A percentile compares a stretch with the other conserved stretches of the same genome.
Conservation (phyloP, 805 yeast genomes). For the Kregervanrija pseudodelftensis region DNA sequence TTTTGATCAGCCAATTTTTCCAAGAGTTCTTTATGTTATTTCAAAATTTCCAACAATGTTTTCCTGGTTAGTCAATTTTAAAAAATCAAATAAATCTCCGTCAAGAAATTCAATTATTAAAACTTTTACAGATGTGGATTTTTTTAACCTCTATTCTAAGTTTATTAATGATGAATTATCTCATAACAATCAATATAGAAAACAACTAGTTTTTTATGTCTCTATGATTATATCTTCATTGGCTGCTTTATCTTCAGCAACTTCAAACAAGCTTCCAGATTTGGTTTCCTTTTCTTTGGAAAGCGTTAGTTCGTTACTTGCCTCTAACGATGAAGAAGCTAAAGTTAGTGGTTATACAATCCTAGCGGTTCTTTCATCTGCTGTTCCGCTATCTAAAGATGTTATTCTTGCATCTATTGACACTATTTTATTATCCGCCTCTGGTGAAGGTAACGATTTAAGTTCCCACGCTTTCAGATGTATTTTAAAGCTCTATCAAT, state of each 20-base stretch:
- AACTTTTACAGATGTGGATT: conserved; percentile 62
- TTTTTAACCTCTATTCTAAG: conserved; percentile 59
- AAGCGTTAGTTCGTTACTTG: conserved; percentile 47
- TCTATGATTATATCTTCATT: conserved; percentile 62
- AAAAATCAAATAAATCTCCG: conserved; percentile 51
- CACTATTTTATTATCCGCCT: conserved; percentile 35
- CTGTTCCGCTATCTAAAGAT: conserved; percentile 54
- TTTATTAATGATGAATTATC: conserved; percentile 44
- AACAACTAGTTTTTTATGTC: conserved; percentile 72
- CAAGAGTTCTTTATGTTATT: conserved; percentile 68
- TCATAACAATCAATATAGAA: conserved; percentile 53
- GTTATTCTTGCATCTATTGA: conserved; percentile 56
- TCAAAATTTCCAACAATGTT: conserved; percentile 71
- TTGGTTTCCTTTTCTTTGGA: conserved; percentile 53
- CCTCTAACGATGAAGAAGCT: conserved; percentile 44
- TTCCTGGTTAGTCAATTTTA: conserved; percentile 61
- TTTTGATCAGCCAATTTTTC: conserved; percentile 65
- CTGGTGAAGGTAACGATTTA: conserved; percentile 13
- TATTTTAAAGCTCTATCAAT: conserved; percentile 42
- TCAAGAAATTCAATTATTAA: conserved; percentile 64
- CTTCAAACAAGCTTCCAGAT: conserved; percentile 35
- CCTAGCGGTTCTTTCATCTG: conserved; percentile 67
- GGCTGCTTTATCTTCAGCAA: conserved; percentile 48
- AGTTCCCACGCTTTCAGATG: conserved; percentile 37
- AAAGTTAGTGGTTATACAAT: conserved; percentile 82